phyloP scores from a whole-genome alignment of 2,329 filamentous ascomycete species.

The Epichloe festucae region DNA sequence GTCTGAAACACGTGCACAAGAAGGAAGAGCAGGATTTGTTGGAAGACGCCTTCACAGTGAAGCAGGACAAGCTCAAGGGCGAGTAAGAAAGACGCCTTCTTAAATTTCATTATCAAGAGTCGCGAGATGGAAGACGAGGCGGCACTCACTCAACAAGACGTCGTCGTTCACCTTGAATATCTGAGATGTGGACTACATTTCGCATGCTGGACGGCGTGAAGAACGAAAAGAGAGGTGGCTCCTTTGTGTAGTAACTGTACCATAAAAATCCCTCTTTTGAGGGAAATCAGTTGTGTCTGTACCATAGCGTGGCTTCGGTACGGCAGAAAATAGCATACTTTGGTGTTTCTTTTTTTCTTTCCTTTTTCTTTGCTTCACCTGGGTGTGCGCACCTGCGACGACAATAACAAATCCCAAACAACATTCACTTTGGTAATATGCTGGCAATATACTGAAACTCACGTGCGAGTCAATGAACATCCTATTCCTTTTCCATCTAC shows the following conservation, averaged over 20 bases:
- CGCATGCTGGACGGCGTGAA: neutral
- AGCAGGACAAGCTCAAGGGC: constrained; percentile 57
- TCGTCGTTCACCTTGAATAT: too few relatives aligned
- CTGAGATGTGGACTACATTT: neutral
- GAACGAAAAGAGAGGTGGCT: neutral
- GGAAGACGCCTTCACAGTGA: constrained; percentile 49
- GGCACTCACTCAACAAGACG: too few relatives aligned
- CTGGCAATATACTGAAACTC: neutral
- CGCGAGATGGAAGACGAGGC: neutral
- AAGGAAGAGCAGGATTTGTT: constrained; percentile 88
- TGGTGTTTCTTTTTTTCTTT: neutral
- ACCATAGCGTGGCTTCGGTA: constrained; percentile 5
- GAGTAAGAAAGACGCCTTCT: constrained; percentile 28
- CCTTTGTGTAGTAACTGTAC: constrained; percentile 8
- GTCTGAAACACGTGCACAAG: constrained; percentile 73
- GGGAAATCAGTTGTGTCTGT: constrained; percentile 4
- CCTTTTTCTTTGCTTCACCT: neutral
- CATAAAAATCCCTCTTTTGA: constrained; percentile 3
- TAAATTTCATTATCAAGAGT: neutral
- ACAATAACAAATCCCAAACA: too few relatives aligned
- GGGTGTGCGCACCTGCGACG: too few relatives aligned
- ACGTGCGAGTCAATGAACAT: neutral
- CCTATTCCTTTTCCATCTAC: neutral
- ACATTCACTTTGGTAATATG: too few relatives aligned
- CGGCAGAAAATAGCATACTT: constrained; percentile 5